These are phyloP conservation scores for Colletotrichum sp. DNA, from an alignment of 2,329 filamentous ascomycete genomes.

Conservation along the genomic window DNA sequence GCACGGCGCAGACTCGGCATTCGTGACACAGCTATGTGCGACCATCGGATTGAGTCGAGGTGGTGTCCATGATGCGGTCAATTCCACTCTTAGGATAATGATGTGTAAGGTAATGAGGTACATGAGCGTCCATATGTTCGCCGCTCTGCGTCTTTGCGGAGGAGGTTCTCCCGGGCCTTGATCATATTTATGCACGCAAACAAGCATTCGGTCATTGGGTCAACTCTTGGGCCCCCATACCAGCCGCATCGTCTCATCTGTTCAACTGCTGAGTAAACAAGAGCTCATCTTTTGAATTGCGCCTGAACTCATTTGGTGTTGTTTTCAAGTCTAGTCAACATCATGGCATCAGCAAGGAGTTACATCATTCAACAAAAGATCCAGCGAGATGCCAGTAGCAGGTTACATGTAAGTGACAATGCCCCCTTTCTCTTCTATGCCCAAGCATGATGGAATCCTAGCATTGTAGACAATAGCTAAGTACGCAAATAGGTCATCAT, in stretches of 20 bases:
- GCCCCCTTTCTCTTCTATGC: too few species aligned
- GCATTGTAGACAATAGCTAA: neutral
- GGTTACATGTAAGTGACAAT: neutral
- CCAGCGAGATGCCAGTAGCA: neutral
- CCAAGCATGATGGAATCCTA: neutral
- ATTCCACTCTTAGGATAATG: neutral
- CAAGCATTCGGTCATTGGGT: neutral
- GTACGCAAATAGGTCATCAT: constrained; percentile 2
- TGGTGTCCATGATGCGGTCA: neutral
- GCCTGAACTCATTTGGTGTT: neutral
- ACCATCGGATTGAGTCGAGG: neutral
- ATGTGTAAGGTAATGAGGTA: neutral
- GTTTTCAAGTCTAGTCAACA: neutral
- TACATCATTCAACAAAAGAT: constrained; percentile 1
- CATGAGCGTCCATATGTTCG: neutral
- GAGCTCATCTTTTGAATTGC: neutral
- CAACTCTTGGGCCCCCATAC: neutral
- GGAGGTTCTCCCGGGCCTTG: neutral
- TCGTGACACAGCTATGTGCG: neutral
- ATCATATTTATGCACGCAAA: neutral
- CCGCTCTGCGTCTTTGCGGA: neutral
- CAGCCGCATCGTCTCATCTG: neutral
- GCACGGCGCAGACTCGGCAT: neutral
- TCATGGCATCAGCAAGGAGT: neutral
- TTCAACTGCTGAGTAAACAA: neutral